Base-by-base conservation (phyloP, 805 yeast species). In the Candida rishiriensis region DNA sequence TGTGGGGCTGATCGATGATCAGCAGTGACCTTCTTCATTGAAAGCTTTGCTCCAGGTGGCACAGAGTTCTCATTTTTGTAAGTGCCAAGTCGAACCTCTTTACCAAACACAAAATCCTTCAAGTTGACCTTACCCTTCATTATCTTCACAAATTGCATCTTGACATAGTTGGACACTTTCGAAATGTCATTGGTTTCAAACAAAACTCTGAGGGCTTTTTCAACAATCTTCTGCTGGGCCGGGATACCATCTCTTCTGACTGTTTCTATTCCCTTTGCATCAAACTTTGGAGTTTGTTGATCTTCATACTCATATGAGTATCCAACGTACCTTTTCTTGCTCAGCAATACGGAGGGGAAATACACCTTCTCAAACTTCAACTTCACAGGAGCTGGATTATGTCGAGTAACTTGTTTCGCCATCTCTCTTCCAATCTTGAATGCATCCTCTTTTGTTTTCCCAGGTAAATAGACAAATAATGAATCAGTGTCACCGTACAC, bases 401-500 rank as follows among this genome's bases (percentile, higher is more conserved):
- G 54, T 10, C 69, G 64, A 0, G 96, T 83, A 3, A 93, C 73
- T 39, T 64, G 56, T 0, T 64, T 62, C 0, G 96, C 87, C 56
- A 93, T 82, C 36, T 78, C 81, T 29, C 71, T 64, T 0, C 97
- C 99, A 36, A 84, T 68, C 11, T 56, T 61, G 58, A 91, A 89
- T 0, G 98, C 97, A 28, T 89, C 91, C 2, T 68, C 75, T 49
- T 73, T 78, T 0, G 87, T 71, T 55, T 79, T 80, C 0, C 97
- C 97, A 0, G 97, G 97, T 4, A 93, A 71, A 57, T 87, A 85
- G 2, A 93, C 90, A 71, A 93, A 93, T 43, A 93, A 63, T 34
- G 96, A 87, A 63, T 93, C 99, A 0, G 99, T 93, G 60, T 93
- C 99, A 4, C 99, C 98, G 60, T 93, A 93, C 0, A 91, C 96